Conservation (phyloP, 1,139 yeast genomes). For the Yamadazyma atmosphaerica region DNA sequence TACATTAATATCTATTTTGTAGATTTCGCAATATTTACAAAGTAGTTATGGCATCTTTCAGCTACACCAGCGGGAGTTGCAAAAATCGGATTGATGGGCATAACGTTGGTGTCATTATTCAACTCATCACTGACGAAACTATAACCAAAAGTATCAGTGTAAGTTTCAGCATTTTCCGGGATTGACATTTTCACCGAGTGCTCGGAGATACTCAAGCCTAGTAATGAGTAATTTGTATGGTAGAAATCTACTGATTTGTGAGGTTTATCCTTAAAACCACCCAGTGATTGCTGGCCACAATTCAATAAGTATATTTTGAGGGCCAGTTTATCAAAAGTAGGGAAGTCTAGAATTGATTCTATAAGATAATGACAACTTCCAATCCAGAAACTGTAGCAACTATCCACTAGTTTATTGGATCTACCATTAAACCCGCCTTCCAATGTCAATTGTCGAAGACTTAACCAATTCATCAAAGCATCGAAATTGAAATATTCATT, state of each 20-base stretch:
- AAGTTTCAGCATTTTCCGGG: slow-evolving; percentile 11
- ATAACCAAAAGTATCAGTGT: slow-evolving; percentile 26
- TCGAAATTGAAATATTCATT: slow-evolving; percentile 30
- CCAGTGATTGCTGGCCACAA: slow-evolving; percentile 68
- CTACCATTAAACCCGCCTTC: slow-evolving; percentile 93
- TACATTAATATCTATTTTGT: neutral
- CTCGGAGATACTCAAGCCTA: slow-evolving; percentile 76
- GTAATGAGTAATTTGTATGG: slow-evolving; percentile 82
- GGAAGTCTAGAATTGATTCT: slow-evolving; percentile 44
- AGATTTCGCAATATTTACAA: slow-evolving; percentile 5
- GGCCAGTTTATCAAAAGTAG: slow-evolving; percentile 52
- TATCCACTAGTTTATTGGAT: slow-evolving; percentile 91
- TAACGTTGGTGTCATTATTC: slow-evolving; percentile 25
- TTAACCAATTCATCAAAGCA: slow-evolving; percentile 61
- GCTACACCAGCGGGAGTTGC: slow-evolving; percentile 50
- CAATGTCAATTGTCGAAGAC: slow-evolving; percentile 60
- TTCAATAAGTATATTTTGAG: slow-evolving; percentile 65
- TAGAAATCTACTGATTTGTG: slow-evolving; percentile 79
- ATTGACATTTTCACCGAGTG: too few relatives aligned
- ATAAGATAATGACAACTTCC: slow-evolving; percentile 74
- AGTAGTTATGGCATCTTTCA: slow-evolving; percentile 20
- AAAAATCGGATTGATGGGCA: slow-evolving; percentile 60
- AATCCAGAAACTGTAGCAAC: slow-evolving; percentile 95
- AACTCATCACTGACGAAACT: slow-evolving; percentile 21
- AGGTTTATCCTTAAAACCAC: slow-evolving; percentile 91